Evolutionary conservation across 2,329 filamentous ascomycete genomes (phyloP), one percentile per base, ranked within the genome.

Genomic region (Ceratocystis variospora): DNA sequence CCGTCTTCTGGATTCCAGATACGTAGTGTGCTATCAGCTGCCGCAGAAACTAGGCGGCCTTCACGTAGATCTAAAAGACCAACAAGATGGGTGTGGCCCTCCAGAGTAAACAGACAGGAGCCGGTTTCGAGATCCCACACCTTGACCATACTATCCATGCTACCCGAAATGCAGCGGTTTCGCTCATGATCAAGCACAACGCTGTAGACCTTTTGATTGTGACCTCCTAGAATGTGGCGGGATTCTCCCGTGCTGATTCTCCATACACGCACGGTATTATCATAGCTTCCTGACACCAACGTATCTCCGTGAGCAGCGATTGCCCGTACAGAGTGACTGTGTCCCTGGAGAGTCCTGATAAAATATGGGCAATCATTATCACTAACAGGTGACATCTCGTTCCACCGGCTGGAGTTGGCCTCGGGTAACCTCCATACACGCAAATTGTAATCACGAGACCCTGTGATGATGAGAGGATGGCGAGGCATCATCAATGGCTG

Each of bases 61-160:
- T 93, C 89, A 63, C 88, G 88, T 64, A 99, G 81, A 73, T 97
- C 94, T 41, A 99, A 79, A 1, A 99, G 81, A 0, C 94, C 94
- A 19, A 99, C 94, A 15, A 99, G 85, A 10, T 95, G 88, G 19
- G 87, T 88, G 73, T 99, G 94, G 0, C 94, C 94, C 75, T 97
- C 93, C 0, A 99, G 83, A 0, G 90, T 96, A 75, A 93, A 88
- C 10, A 97, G 79, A 70, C 91, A 89, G 0, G 87, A 79, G 0
- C 94, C 94, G 1, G 89, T 94, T 37, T 90, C 86, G 15, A 99
- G 81, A 68, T 93, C 94, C 94, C 94, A 99, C 12, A 99, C 93
- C 76, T 96, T 97, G 73, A 99, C 94, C 70, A 92, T 82, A 69
- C 94, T 96, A 75, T 99, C 94, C 94, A 99, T 99, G 5, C 92